phyloP scores from a whole-genome alignment of 768 basidiomycete genomes.

The Amanita pallidorosea region DNA sequence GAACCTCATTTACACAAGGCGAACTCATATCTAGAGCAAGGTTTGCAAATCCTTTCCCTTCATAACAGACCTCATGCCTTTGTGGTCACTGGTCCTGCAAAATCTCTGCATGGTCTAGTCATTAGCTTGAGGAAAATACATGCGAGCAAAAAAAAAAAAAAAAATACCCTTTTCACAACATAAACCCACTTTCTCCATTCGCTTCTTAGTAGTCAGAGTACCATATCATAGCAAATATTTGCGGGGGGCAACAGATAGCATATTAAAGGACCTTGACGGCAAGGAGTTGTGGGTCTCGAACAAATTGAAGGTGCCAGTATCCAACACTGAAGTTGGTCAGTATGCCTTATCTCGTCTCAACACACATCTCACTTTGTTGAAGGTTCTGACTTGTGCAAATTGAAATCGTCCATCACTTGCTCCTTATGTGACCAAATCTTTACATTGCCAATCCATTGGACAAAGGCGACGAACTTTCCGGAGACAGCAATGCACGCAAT shows the following conservation, averaged over 20 bases:
- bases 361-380: constrained; percentile 10
- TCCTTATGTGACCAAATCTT: constrained; percentile 93
- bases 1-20: constrained; percentile 78
- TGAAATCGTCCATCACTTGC: constrained; percentile 65
- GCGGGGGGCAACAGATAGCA: constrained; percentile 57
- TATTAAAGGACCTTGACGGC: constrained; percentile 60
- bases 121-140: constrained; percentile 84
- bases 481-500: constrained; percentile 86
- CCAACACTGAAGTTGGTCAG: constrained; percentile 86
- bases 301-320: constrained; percentile 77
- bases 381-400: constrained; percentile 79
- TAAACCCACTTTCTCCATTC: constrained; percentile 83
- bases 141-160: too few species aligned
- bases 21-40: constrained; percentile 72
- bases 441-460: constrained; percentile 87
- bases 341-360: constrained; percentile 9
- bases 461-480: constrained; percentile 82
- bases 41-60: constrained; percentile 83
- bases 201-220: constrained; percentile 92
- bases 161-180: constrained; percentile 91
- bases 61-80: constrained; percentile 87
- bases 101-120: constrained; percentile 89
- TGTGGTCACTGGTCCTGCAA: constrained; percentile 87
- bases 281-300: constrained; percentile 67
- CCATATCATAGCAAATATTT: constrained; percentile 95